phyloP scores from a whole-genome alignment of 345 rosid species.

The Conringia planisiliqua region DNA sequence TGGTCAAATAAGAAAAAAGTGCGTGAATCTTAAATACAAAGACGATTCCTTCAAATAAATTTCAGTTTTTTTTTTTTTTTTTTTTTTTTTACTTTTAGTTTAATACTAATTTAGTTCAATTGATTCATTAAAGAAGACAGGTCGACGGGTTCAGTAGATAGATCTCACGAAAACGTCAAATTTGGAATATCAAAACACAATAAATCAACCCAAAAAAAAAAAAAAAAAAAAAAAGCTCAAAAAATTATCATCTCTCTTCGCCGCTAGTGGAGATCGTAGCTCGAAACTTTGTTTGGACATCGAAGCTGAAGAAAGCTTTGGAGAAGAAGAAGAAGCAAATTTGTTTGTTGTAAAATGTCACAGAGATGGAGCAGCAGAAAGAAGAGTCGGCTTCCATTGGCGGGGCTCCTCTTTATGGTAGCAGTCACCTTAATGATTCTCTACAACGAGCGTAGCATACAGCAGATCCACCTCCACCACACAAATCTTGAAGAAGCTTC shows the following conservation, averaged over 20 bases:
- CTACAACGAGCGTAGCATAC: slow-evolving; percentile 59
- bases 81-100: too few species aligned
- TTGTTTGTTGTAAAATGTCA: slow-evolving; percentile 30
- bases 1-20: background rate
- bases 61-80: too few species aligned
- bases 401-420: slow-evolving; percentile 42
- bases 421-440: slow-evolving; percentile 47
- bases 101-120: background rate
- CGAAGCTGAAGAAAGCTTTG: background rate
- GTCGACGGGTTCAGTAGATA: background rate
- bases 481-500: slow-evolving; percentile 21
- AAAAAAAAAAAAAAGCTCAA: too few species aligned
- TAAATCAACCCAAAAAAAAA: too few species aligned
- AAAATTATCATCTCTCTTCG: too few species aligned
- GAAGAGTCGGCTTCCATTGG: slow-evolving; percentile 60
- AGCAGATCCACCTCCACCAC: slow-evolving; percentile 50
- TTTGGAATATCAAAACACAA: background rate
- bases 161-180: background rate
- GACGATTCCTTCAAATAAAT: background rate
- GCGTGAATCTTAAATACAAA: background rate
- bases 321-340: background rate
- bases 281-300: too few species aligned
- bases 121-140: background rate
- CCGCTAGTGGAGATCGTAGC: too few species aligned
- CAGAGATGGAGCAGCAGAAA: slow-evolving; percentile 72